Evolutionary conservation across 192 early-diverging fungal species (phyloP).

Genomic region (Rhizophagus prolifer): DNA sequence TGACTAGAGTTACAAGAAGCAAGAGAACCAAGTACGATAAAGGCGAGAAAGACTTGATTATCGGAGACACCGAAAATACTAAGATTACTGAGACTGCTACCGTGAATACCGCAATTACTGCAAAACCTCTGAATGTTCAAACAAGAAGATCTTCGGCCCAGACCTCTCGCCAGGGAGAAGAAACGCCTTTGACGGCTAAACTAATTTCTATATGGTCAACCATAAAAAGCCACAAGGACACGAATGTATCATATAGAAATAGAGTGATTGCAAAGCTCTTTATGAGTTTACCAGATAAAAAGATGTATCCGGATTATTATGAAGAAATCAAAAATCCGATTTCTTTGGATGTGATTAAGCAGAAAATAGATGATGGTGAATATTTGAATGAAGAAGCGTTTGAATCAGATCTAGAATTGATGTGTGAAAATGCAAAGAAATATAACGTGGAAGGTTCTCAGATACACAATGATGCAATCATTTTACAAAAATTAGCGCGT

Average conservation of each 20-base stretch:
- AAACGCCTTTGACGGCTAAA: background rate
- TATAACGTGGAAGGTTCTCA: slow-evolving; percentile 88
- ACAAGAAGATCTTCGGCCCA: background rate
- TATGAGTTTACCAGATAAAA: slow-evolving; percentile 69
- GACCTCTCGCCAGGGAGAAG: background rate
- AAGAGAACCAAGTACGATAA: background rate
- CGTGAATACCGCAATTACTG: background rate
- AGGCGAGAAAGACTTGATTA: background rate
- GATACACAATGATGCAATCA: slow-evolving; percentile 74
- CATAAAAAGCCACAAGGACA: background rate
- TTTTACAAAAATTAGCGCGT: slow-evolving; percentile 8
- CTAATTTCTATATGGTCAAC: background rate
- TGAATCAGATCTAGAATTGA: slow-evolving; percentile 74
- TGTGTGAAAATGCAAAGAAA: slow-evolving; percentile 90
- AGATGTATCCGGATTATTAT: slow-evolving; percentile 93
- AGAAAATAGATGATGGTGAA: slow-evolving; percentile 55
- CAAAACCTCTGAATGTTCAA: background rate
- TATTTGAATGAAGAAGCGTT: slow-evolving; percentile 74
- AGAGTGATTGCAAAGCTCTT: slow-evolving; percentile 66
- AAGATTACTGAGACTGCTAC: no score
- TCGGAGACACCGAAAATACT: no score
- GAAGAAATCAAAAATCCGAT: slow-evolving; percentile 62
- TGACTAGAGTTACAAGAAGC: background rate
- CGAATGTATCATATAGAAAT: background rate
- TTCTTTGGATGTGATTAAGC: slow-evolving; percentile 57